Conservation (phyloP, 1,284 basidiomycete genomes). For the Tylopilus orsonianus region DNA sequence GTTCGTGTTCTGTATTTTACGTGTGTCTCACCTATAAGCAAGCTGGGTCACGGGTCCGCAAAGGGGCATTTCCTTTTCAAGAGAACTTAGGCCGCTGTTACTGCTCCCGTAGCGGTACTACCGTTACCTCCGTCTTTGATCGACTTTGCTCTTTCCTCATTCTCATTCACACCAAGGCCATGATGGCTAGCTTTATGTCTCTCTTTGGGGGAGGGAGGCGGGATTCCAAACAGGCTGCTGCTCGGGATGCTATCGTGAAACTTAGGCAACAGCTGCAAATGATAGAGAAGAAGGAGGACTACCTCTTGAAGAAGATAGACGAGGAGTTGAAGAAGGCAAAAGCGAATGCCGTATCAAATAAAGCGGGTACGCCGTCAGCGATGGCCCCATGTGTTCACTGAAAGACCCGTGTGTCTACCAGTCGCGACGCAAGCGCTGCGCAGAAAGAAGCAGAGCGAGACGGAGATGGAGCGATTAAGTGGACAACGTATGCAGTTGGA, state of each 20-base stretch:
- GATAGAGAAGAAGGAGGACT: conserved; percentile 99
- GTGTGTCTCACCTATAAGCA: too few relatives aligned
- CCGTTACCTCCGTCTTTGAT: conserved; percentile 8
- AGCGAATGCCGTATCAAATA: conserved; percentile 92
- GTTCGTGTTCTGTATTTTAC: conserved; percentile 3
- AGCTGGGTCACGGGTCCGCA: background rate
- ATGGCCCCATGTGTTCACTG: conserved; percentile 4
- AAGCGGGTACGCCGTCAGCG: conserved; percentile 67
- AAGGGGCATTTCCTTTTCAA: conserved; percentile 28
- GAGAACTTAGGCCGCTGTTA: conserved; percentile 14
- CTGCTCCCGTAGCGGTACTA: conserved; percentile 6
- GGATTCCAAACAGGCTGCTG: conserved; percentile 74
- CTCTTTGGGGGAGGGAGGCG: conserved; percentile 78
- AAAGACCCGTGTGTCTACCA: conserved; percentile 12
- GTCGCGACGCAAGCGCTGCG: conserved; percentile 85
- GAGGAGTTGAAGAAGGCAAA: conserved; percentile 92
- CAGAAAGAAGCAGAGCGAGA: conserved; percentile 91
- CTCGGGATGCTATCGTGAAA: conserved; percentile 84
- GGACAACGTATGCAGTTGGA: conserved; percentile 92
- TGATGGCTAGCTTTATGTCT: conserved; percentile 88
- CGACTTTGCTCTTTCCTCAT: background rate
- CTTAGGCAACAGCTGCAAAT: conserved; percentile 89
- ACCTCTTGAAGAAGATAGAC: conserved; percentile 95
- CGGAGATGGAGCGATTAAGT: conserved; percentile 85
- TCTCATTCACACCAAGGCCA: conserved; percentile 30